Conservation (phyloP, 495 filamentous ascomycete genomes). For the Monascus purpureus region DNA sequence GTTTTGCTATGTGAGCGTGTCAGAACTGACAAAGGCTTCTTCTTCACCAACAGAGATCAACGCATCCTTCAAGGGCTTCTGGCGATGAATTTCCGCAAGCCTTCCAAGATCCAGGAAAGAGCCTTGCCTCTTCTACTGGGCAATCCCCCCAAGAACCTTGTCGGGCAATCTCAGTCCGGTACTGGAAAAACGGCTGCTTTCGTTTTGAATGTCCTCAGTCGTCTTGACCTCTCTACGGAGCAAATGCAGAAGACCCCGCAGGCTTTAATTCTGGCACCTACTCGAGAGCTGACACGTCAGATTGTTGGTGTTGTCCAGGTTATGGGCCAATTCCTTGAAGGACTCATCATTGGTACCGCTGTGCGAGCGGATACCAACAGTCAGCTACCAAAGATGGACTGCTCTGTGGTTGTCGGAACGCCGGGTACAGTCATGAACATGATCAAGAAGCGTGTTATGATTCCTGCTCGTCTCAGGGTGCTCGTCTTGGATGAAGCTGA, state of each 20-base stretch:
- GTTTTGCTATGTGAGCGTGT: not conserved
- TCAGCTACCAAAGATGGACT: slow-evolving; percentile 45
- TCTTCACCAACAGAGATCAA: slow-evolving; percentile 18
- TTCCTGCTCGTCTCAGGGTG: slow-evolving; percentile 50
- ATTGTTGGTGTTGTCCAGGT: slow-evolving; percentile 68
- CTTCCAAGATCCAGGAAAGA: slow-evolving; percentile 92
- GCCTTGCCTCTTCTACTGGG: slow-evolving; percentile 76
- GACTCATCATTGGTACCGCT: slow-evolving; percentile 58
- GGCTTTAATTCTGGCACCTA: slow-evolving; percentile 80
- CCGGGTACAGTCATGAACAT: slow-evolving; percentile 87
- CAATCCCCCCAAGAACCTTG: slow-evolving; percentile 78
- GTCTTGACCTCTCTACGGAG: slow-evolving; percentile 56
- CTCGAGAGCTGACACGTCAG: slow-evolving; percentile 88
- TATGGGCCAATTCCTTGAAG: slow-evolving; percentile 70
- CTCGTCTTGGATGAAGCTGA: slow-evolving; percentile 89
- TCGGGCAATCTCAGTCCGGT: slow-evolving; percentile 95
- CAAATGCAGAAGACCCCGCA: slow-evolving; percentile 47
- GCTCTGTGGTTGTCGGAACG: slow-evolving; percentile 78
- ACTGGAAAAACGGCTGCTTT: slow-evolving; percentile 98
- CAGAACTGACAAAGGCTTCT: too few species aligned
- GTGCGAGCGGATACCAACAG: slow-evolving; percentile 60
- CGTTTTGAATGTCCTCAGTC: slow-evolving; percentile 75
- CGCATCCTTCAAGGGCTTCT: slow-evolving; percentile 49
- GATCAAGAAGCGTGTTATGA: slow-evolving; percentile 56
- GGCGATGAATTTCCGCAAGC: slow-evolving; percentile 81